Evolutionary conservation across 805 yeast genomes (phyloP).

Genomic region (Cyberlindnera misumaiensis): DNA sequence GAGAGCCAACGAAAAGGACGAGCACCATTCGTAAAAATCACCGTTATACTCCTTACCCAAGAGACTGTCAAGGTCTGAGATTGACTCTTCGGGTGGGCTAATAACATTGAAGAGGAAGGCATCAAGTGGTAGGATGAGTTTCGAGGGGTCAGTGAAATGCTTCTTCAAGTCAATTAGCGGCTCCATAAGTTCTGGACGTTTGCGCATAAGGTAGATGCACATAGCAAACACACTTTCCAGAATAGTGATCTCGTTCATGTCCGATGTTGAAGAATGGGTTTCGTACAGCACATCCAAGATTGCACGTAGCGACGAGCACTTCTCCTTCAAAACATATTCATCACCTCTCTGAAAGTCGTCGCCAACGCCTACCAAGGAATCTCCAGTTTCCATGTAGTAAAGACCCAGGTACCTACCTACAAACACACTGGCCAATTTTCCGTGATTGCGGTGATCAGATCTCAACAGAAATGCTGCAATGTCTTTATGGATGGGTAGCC

Average conservation of each 20-base stretch:
- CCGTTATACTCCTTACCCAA: not conserved
- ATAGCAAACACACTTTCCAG: slow-evolving; percentile 37
- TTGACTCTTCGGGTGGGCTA: slow-evolving; percentile 1
- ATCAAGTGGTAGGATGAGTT: slow-evolving; percentile 10
- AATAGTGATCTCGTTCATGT: slow-evolving; percentile 20
- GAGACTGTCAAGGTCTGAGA: not conserved
- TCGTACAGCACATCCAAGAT: slow-evolving; percentile 24
- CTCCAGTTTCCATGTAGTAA: slow-evolving; percentile 17
- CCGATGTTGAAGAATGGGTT: slow-evolving; percentile 6
- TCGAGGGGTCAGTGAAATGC: slow-evolving; percentile 9
- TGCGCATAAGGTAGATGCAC: slow-evolving; percentile 26
- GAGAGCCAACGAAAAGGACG: slow-evolving; percentile 6
- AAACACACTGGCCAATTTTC: slow-evolving; percentile 7
- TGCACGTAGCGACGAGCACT: slow-evolving; percentile 22
- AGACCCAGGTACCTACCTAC: slow-evolving; percentile 18
- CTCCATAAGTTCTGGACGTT: slow-evolving; percentile 7
- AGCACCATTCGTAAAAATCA: slow-evolving; percentile 10
- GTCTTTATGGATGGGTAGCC: slow-evolving; percentile 6
- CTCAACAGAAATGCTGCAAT: slow-evolving; percentile 13
- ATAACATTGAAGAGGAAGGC: slow-evolving; percentile 11
- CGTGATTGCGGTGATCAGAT: not conserved
- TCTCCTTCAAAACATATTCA: slow-evolving; percentile 14
- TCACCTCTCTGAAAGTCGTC: slow-evolving; percentile 6
- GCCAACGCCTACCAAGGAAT: slow-evolving; percentile 1
- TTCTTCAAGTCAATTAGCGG: slow-evolving; percentile 8